phyloP scores from a whole-genome alignment of 306 rosid genomes.

The Coriaria nepalensis region DNA sequence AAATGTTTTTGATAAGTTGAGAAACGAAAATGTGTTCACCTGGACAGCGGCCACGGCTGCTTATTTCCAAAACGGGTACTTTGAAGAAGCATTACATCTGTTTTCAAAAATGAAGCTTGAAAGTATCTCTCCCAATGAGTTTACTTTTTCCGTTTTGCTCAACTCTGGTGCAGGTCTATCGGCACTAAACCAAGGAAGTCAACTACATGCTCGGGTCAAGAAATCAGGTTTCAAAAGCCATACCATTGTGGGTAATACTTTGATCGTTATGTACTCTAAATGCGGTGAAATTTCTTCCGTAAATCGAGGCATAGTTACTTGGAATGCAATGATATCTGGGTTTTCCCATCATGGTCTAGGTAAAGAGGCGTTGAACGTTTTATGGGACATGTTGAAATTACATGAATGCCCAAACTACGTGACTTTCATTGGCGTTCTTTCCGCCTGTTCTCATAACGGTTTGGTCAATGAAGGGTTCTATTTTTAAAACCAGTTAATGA shows the following conservation, averaged over 20 bases:
- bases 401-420: slow-evolving; percentile 11
- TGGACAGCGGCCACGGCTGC: slow-evolving; percentile 13
- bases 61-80: slow-evolving; percentile 13
- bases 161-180: slow-evolving; percentile 13
- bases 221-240: slow-evolving; percentile 12
- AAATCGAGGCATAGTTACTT: slow-evolving; percentile 8
- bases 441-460: slow-evolving; percentile 11
- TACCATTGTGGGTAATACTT: slow-evolving; percentile 12
- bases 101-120: slow-evolving; percentile 11
- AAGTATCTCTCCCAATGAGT: slow-evolving; percentile 12
- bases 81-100: slow-evolving; percentile 14
- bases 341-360: slow-evolving; percentile 15
- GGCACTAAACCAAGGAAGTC: slow-evolving; percentile 10
- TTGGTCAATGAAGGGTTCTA: slow-evolving; percentile 12
- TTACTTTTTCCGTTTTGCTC: slow-evolving; percentile 12
- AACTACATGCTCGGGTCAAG: slow-evolving; percentile 12
- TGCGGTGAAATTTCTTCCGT: slow-evolving; percentile 13
- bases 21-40: slow-evolving; percentile 10
- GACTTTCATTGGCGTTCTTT: slow-evolving; percentile 14
- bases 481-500: slow-evolving; percentile 13
- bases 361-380: slow-evolving; percentile 9
- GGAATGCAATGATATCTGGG: slow-evolving; percentile 15
- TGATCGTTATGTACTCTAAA: slow-evolving; percentile 16
- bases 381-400: slow-evolving; percentile 5
- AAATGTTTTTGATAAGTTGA: slow-evolving; percentile 9